These are phyloP conservation scores for Phytomonas sp. DNA, from an alignment of 208 protist species.

Conservation along the genomic window DNA sequence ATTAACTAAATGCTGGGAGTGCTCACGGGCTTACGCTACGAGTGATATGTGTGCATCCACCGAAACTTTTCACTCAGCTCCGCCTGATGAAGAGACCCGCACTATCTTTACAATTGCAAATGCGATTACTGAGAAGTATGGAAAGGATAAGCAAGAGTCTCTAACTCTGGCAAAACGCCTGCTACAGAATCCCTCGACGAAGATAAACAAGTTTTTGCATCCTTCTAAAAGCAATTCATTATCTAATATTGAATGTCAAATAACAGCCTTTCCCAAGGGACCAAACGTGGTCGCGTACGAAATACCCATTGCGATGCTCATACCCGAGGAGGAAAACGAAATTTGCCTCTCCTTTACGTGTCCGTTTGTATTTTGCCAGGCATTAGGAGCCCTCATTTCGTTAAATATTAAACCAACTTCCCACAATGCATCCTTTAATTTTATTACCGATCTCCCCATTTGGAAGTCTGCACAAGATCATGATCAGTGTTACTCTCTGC, in stretches of 20 bases:
- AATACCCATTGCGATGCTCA: constrained; percentile 26
- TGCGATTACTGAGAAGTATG: constrained; percentile 8
- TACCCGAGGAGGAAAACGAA: constrained; percentile 29
- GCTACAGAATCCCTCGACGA: background rate
- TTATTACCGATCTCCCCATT: background rate
- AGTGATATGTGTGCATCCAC: constrained; percentile 16
- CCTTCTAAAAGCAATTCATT: background rate
- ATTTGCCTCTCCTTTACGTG: constrained; percentile 23
- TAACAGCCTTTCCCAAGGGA: background rate
- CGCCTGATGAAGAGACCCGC: constrained; percentile 27
- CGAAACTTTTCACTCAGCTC: constrained; percentile 19
- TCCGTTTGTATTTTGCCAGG: constrained; percentile 45
- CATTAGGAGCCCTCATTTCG: constrained; percentile 35
- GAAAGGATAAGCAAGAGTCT: background rate
- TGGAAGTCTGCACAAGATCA: background rate
- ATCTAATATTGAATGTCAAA: background rate
- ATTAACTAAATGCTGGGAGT: constrained; percentile 34
- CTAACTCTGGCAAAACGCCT: background rate
- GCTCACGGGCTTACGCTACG: constrained; percentile 25
- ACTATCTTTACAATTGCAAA: constrained; percentile 26
- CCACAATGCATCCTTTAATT: background rate
- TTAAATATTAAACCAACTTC: constrained; percentile 11
- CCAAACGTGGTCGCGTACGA: constrained; percentile 14
- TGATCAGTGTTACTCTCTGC: background rate
- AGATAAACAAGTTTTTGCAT: background rate